Percentiles rank a stretch among this genome's conserved stretches.
Conservation (phyloP, 2,329 filamentous ascomycete genomes). For the Akanthomyces lecanii region DNA sequence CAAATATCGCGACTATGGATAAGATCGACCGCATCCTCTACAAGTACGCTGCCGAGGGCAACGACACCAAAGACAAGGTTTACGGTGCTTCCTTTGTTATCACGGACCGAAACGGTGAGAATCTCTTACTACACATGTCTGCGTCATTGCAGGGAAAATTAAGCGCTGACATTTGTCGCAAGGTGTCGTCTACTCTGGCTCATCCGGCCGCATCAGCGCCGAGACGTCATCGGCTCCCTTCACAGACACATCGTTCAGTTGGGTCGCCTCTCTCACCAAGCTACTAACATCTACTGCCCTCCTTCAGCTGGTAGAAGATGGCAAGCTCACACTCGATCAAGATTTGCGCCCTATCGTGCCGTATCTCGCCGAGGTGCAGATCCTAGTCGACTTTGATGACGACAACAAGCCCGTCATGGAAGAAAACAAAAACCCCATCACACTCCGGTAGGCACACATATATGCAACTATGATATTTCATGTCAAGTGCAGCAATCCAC, state of each 20-base stretch:
- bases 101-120: conserved; percentile 24
- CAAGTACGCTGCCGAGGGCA: conserved; percentile 22
- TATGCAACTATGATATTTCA: background rate
- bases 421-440: conserved; percentile 27
- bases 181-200: conserved; percentile 28
- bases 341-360: conserved; percentile 29
- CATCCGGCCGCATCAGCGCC: conserved; percentile 27
- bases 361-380: conserved; percentile 24
- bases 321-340: conserved; percentile 27
- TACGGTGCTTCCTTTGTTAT: conserved; percentile 28
- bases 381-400: conserved; percentile 27
- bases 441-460: conserved; percentile 23
- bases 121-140: background rate
- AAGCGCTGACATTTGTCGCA: background rate
- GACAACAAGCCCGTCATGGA: conserved; percentile 25
- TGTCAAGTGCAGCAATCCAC: background rate
- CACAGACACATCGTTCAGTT: conserved; percentile 26
- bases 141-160: background rate
- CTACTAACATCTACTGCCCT: conserved; percentile 29
- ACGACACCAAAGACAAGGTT: conserved; percentile 27
- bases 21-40: conserved; percentile 26
- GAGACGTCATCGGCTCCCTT: conserved; percentile 23
- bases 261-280: conserved; percentile 34
- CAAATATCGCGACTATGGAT: background rate
- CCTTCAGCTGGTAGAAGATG: conserved; percentile 31